These are phyloP conservation scores for Strigomonas culicis DNA, from an alignment of 208 protist species.

Conservation along the genomic window DNA sequence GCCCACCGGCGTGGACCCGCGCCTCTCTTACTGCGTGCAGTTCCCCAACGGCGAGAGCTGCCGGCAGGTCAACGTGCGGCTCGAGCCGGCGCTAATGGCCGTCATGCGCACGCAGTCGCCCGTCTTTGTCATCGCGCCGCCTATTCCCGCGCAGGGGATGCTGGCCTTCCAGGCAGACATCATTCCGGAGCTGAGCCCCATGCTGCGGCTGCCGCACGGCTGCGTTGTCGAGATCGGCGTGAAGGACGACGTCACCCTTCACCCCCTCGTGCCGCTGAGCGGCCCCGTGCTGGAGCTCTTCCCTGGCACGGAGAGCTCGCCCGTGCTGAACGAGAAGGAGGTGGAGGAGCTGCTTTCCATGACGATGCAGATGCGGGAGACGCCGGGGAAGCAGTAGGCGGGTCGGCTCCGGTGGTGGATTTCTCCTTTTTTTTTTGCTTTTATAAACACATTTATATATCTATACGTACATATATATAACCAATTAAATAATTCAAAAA, in stretches of 20 bases:
- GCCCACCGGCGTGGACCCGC: constrained; percentile 39
- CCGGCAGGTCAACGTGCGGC: constrained; percentile 78
- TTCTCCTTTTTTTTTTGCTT: not conserved
- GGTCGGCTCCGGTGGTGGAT: too few species aligned
- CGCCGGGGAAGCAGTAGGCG: too few species aligned
- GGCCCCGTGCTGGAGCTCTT: not conserved
- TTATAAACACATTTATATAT: constrained; percentile 11
- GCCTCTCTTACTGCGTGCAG: constrained; percentile 68
- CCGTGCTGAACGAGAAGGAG: constrained; percentile 19
- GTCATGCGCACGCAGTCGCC: constrained; percentile 78
- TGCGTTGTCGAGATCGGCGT: constrained; percentile 79
- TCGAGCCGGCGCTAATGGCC: constrained; percentile 85
- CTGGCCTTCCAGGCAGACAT: constrained; percentile 77
- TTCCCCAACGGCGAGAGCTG: constrained; percentile 86
- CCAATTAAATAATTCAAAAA: not conserved
- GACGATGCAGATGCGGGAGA: too few species aligned
- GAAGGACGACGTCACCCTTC: constrained; percentile 68
- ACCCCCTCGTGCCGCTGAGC: constrained; percentile 44
- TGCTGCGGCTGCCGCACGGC: constrained; percentile 51
- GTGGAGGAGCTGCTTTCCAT: constrained; percentile 22
- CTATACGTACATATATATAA: not conserved
- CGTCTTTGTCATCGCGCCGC: constrained; percentile 70
- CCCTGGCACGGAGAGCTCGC: constrained; percentile 5
- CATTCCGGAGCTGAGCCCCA: constrained; percentile 71
- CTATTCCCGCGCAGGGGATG: constrained; percentile 63